phyloP scores from a whole-genome alignment of 2,329 filamentous ascomycete species.

The Chaetomiaceae sp. region DNA sequence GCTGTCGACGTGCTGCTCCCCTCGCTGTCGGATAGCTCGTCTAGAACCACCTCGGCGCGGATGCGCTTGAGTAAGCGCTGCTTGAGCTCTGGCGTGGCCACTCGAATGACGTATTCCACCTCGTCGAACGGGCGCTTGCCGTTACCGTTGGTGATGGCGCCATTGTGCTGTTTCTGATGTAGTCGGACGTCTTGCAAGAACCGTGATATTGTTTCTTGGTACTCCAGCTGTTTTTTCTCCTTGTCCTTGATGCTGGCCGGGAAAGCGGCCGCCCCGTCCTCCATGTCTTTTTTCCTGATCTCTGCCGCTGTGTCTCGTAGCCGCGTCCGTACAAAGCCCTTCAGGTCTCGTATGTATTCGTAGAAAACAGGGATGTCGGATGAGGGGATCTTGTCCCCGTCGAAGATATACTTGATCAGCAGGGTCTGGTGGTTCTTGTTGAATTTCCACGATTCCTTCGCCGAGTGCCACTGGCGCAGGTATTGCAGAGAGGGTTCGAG shows the following conservation, averaged over 20 bases:
- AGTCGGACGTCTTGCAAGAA: conserved; percentile 35
- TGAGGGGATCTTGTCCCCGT: conserved; percentile 62
- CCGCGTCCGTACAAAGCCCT: conserved; percentile 66
- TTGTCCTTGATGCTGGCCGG: conserved; percentile 42
- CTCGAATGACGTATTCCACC: conserved; percentile 43
- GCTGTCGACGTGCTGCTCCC: conserved; percentile 30
- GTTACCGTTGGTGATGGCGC: conserved; percentile 31
- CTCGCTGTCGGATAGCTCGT: conserved; percentile 47
- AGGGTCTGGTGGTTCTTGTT: conserved; percentile 89
- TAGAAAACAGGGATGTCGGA: conserved; percentile 64
- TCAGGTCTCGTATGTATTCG: conserved; percentile 71
- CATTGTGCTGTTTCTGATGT: conserved; percentile 16
- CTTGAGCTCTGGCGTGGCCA: conserved; percentile 47
- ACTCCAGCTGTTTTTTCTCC: conserved; percentile 48
- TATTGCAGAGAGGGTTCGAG: conserved; percentile 66
- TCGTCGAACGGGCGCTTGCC: conserved; percentile 48
- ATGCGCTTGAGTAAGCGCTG: conserved; percentile 55
- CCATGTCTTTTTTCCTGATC: conserved; percentile 51
- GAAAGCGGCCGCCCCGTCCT: conserved; percentile 43
- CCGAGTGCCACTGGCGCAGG: conserved; percentile 66
- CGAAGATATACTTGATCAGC: conserved; percentile 76
- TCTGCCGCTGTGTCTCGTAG: conserved; percentile 61
- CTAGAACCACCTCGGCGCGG: conserved; percentile 53
- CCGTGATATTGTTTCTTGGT: conserved; percentile 49
- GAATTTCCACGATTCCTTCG: conserved; percentile 79